Evolutionary conservation across 2,329 filamentous ascomycete genomes (phyloP), one percentile per base, ranked within the genome.

Genomic region (Calcarisporium arbuscula): DNA sequence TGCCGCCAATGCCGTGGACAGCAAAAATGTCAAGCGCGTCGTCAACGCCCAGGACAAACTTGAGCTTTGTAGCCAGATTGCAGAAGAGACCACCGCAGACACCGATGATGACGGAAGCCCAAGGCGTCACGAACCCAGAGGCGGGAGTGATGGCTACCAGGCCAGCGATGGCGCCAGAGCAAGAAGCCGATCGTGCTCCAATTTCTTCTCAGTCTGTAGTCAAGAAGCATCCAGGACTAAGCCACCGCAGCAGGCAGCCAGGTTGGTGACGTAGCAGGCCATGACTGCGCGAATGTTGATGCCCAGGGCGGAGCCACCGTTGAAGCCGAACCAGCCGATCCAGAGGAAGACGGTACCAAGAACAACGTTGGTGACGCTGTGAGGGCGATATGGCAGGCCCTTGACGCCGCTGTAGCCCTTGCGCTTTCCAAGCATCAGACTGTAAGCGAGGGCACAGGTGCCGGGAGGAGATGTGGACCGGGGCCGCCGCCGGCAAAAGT

Each of bases 261-360:
- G 68, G 61, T 95, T 90, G 39, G 89, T 95, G 43, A 90, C 85
- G 32, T 92, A 76, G 50, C 83, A 84, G 35, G 89, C 88, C 83
- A 95, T 90, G 57, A 94, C 71, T 35, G 89, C 85, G 40, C 89
- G 85, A 48, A 94, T 67, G 65, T 92, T 94, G 44, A 86, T 84
- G 39, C 76, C 73, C 28, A 94, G 70, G 3, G 87, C 89, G 4
- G 82, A 75, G 42, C 89, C 89, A 35, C 85, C 88, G 61, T 95
- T 95, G 76, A 95, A 95, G 31, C 89, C 89, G 56, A 95, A 92
- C 89, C 88, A 95, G 39, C 89, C 88, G 29, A 95, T 85, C 89
- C 89, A 95, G 32, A 95, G 72, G 60, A 82, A 74, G 18, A 81
- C 73, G 5, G 83, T 85, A 16, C 83, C 82, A 30, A 87, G 68